A percentile compares a stretch with the other conserved stretches of the same genome.
These are phyloP conservation scores for Piromyces sp. DNA, from an alignment of 192 early-diverging fungal genomes.

Conservation along the genomic window DNA sequence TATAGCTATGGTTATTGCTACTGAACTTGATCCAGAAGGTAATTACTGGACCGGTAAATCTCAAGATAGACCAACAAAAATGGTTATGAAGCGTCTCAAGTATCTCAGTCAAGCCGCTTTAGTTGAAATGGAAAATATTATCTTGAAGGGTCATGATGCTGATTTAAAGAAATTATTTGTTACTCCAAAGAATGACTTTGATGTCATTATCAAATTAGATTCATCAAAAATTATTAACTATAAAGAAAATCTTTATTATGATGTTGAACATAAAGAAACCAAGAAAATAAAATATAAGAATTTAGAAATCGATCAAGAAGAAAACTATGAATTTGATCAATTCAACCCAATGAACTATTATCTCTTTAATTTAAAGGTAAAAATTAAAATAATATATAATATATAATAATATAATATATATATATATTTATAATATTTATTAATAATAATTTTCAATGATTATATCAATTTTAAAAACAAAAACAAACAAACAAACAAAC, in stretches of 20 bases:
- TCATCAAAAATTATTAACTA: conserved; percentile 36
- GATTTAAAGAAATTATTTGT: conserved; percentile 53
- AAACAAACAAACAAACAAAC: no score
- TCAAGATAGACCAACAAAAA: conserved; percentile 23
- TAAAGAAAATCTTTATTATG: conserved; percentile 25
- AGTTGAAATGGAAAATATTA: conserved; percentile 19
- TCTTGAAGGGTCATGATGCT: conserved; percentile 12
- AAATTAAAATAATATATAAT: no score
- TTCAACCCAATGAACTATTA: conserved; percentile 60
- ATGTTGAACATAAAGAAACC: not conserved
- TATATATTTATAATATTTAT: no score
- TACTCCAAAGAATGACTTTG: conserved; percentile 61
- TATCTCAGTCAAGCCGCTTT: conserved; percentile 49
- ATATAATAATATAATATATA: no score
- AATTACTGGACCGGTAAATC: conserved; percentile 28
- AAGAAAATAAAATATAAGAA: conserved; percentile 56
- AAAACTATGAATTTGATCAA: conserved; percentile 19
- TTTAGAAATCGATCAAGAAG: conserved; percentile 25
- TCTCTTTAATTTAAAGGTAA: conserved; percentile 40
- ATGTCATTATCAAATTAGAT: conserved; percentile 51
- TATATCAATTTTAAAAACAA: no score
- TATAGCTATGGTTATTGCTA: conserved; percentile 47
- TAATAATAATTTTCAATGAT: no score
- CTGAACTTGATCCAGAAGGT: conserved; percentile 36
- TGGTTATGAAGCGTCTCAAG: conserved; percentile 40